Evolutionary conservation across 2,329 filamentous ascomycete species (phyloP).

Genomic region (Penicillium frequentans): DNA sequence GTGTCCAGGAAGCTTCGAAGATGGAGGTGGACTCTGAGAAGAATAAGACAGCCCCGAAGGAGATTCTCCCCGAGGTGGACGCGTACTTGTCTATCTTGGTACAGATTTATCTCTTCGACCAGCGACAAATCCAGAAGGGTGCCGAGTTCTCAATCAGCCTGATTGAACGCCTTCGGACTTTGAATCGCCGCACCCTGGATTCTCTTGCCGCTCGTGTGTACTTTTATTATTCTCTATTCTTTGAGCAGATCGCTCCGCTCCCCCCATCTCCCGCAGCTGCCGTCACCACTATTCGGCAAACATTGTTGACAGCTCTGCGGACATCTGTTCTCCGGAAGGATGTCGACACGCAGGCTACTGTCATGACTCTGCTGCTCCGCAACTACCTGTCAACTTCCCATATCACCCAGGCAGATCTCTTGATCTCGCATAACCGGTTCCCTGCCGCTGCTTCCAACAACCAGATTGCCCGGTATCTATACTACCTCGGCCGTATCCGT

Average conservation of each 20-base stretch:
- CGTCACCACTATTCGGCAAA: slow-evolving; percentile 81
- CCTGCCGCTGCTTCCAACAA: slow-evolving; percentile 94
- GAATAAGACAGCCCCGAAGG: slow-evolving; percentile 65
- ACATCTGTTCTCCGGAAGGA: slow-evolving; percentile 97
- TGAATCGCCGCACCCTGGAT: slow-evolving; percentile 93
- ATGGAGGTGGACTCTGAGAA: slow-evolving; percentile 76
- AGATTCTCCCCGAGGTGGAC: slow-evolving; percentile 81
- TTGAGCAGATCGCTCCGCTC: slow-evolving; percentile 82
- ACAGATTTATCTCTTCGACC: slow-evolving; percentile 86
- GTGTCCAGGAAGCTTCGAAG: slow-evolving; percentile 58
- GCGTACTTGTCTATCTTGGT: slow-evolving; percentile 83
- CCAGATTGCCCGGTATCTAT: slow-evolving; percentile 94
- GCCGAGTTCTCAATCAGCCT: slow-evolving; percentile 81
- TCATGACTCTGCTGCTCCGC: slow-evolving; percentile 90
- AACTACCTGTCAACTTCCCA: slow-evolving; percentile 96
- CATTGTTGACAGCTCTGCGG: slow-evolving; percentile 81
- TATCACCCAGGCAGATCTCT: slow-evolving; percentile 92
- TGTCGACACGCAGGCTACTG: slow-evolving; percentile 92
- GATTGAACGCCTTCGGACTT: slow-evolving; percentile 77
- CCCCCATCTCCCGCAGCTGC: slow-evolving; percentile 87
- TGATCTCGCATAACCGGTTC: slow-evolving; percentile 95
- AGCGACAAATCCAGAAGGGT: slow-evolving; percentile 76
- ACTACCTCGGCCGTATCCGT: slow-evolving; percentile 94
- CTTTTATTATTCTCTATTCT: slow-evolving; percentile 97
- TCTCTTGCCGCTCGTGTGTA: slow-evolving; percentile 93